Percentiles rank a stretch among this genome's conserved stretches.
Evolutionary conservation across 768 basidiomycete genomes (phyloP).

Genomic region (Amanita brunnescens): DNA sequence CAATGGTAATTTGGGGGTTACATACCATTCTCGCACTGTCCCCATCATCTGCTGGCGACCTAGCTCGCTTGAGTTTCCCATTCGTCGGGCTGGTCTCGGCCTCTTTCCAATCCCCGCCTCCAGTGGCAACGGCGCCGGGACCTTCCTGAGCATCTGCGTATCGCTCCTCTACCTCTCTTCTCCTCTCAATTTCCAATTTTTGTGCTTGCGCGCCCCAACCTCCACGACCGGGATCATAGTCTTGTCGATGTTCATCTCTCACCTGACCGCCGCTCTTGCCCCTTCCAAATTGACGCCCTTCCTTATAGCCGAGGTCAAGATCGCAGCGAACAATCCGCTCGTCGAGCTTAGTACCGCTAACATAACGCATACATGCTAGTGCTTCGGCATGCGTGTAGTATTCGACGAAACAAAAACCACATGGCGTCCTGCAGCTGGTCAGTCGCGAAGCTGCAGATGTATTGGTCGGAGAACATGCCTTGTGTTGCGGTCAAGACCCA

Average conservation of each 20-base stretch:
- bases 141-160: conserved; percentile 77
- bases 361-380: conserved; percentile 83
- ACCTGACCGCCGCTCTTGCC: conserved; percentile 98
- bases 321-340: conserved; percentile 98
- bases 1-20: conserved; percentile 7
- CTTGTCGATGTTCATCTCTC: conserved; percentile 92
- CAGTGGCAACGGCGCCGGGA: conserved; percentile 73
- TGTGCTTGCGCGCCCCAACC: conserved; percentile 91
- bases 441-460: conserved; percentile 1
- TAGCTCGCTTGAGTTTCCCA: conserved; percentile 52
- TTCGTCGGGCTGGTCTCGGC: conserved; percentile 32
- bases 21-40: conserved; percentile 50
- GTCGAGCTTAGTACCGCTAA: conserved; percentile 97
- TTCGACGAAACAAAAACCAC: conserved; percentile 93
- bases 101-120: conserved; percentile 83
- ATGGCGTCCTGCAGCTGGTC: conserved; percentile 60
- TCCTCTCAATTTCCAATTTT: conserved; percentile 59
- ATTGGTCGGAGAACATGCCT: conserved; percentile 35
- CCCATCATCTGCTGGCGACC: conserved; percentile 74
- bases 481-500: conserved; percentile 88
- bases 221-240: conserved; percentile 94
- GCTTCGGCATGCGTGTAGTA: conserved; percentile 95
- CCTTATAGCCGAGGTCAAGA: conserved; percentile 92
- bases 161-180: conserved; percentile 78
- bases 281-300: conserved; percentile 94